Percentiles rank a stretch among this genome's conserved stretches.
These are phyloP conservation scores for Lepidium didymum DNA, from an alignment of 345 rosid genomes.

Conservation along the genomic window DNA sequence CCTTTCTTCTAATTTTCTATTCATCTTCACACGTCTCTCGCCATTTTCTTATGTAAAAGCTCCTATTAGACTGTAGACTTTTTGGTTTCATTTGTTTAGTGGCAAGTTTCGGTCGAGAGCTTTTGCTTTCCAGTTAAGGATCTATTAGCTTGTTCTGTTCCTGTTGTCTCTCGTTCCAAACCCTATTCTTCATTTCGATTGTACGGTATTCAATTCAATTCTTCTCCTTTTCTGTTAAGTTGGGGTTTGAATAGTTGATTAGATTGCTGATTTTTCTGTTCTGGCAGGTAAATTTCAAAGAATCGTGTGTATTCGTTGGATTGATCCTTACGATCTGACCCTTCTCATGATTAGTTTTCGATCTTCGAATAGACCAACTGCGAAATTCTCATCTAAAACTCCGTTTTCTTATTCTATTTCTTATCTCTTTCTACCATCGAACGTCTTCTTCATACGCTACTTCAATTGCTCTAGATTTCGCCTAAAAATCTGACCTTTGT, in stretches of 20 bases:
- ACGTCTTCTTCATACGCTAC: slow-evolving; percentile 69
- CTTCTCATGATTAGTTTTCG: slow-evolving; percentile 82
- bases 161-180: background rate
- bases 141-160: background rate
- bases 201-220: background rate
- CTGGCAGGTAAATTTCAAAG: slow-evolving; percentile 8
- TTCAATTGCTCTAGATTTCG: slow-evolving; percentile 76
- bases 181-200: background rate
- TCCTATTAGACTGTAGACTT: background rate
- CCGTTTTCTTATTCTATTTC: slow-evolving; percentile 44
- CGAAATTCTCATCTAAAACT: slow-evolving; percentile 36
- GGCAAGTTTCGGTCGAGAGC: slow-evolving; percentile 20
- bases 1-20: background rate
- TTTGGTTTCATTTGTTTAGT: slow-evolving; percentile 19
- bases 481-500: slow-evolving; percentile 54
- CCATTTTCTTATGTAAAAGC: background rate
- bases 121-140: slow-evolving; percentile 28
- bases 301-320: slow-evolving; percentile 10
- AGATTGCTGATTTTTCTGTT: background rate
- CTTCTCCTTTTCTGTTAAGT: background rate
- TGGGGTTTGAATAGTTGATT: background rate
- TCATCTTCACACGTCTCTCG: slow-evolving; percentile 19
- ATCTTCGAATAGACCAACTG: slow-evolving; percentile 42
- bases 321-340: slow-evolving; percentile 21
- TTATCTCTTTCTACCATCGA: slow-evolving; percentile 52